These are phyloP conservation scores for Daldinia vernicosa DNA, from an alignment of 495 filamentous ascomycete species.

Conservation along the genomic window DNA sequence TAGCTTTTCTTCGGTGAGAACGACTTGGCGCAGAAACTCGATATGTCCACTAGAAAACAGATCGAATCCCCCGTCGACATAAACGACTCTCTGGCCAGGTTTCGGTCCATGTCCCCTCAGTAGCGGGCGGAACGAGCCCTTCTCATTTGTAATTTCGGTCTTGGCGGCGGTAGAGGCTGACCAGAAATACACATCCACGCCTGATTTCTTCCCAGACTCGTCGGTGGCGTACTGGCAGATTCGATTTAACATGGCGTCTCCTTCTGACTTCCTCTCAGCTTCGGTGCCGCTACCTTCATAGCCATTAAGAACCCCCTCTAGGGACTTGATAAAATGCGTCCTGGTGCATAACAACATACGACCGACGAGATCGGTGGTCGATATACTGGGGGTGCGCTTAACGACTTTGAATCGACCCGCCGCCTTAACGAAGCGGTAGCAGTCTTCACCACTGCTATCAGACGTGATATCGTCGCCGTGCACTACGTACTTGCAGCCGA, in stretches of 20 bases:
- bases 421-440: conserved; percentile 95
- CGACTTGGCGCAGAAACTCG: conserved; percentile 84
- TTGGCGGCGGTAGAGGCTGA: conserved; percentile 63
- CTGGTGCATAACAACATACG: conserved; percentile 95
- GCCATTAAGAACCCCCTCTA: conserved; percentile 72
- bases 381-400: conserved; percentile 94
- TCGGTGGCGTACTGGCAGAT: conserved; percentile 89
- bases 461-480: conserved; percentile 93
- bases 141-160: conserved; percentile 56
- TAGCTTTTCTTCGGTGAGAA: conserved; percentile 71
- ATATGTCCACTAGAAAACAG: conserved; percentile 97
- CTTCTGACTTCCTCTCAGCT: conserved; percentile 69
- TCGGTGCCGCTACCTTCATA: conserved; percentile 74
- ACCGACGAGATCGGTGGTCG: conserved; percentile 95
- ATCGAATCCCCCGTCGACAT: conserved; percentile 97
- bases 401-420: conserved; percentile 93
- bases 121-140: conserved; percentile 68
- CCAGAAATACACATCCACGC: conserved; percentile 85
- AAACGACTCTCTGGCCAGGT: conserved; percentile 85
- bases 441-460: conserved; percentile 86
- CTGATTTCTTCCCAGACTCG: conserved; percentile 73
- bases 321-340: conserved; percentile 83
- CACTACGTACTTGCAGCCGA: conserved; percentile 91
- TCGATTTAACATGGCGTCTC: conserved; percentile 69
- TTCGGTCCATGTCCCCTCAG: conserved; percentile 72